Conservation (phyloP, 2,329 filamentous ascomycete genomes). For the Ophiostoma sp. region DNA sequence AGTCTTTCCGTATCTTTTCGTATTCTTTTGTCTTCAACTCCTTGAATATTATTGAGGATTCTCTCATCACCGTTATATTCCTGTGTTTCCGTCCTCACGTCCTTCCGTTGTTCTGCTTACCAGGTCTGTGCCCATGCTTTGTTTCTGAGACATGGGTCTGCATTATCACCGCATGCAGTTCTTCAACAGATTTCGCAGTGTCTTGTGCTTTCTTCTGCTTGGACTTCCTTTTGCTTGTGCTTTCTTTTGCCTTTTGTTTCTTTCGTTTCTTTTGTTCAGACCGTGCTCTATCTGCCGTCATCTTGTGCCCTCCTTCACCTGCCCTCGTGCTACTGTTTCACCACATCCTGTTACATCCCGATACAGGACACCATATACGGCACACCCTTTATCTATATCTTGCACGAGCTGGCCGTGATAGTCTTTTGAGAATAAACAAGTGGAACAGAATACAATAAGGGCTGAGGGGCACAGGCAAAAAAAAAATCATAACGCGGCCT, state of each 20-base stretch:
- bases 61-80: no score
- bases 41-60: no score
- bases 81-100: no score
- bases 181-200: neutral
- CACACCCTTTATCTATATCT: neutral
- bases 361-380: neutral
- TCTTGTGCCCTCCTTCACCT: constrained; percentile 1
- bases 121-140: neutral
- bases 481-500: no score
- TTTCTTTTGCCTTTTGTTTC: neutral
- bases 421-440: no score
- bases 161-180: neutral
- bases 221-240: neutral
- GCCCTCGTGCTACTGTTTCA: neutral
- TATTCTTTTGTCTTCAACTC: no score
- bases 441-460: no score
- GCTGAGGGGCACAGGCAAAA: no score
- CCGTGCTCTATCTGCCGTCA: neutral
- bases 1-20: no score
- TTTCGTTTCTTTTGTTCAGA: neutral
- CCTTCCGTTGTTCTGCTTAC: neutral
- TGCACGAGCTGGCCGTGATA: no score
- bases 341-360: constrained; percentile 6
- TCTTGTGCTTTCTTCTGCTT: neutral
- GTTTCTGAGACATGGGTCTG: neutral